Conservation (phyloP, 2,329 filamentous ascomycete species). For the Trichoderma oligosporum region DNA sequence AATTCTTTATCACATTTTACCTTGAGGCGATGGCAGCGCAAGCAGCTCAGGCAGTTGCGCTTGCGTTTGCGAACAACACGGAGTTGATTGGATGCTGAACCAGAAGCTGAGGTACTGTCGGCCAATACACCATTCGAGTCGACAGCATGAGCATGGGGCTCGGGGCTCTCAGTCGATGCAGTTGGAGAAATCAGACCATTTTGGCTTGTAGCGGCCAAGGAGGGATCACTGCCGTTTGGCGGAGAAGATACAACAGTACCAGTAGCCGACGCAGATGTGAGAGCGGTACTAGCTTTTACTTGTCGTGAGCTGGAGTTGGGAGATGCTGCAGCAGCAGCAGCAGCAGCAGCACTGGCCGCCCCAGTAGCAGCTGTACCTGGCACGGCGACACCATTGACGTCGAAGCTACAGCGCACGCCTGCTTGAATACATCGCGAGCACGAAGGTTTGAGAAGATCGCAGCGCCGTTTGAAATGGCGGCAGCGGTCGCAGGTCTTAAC, state of each 20-base stretch:
- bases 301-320: conserved; percentile 5
- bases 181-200: conserved; percentile 31
- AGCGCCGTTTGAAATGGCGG: conserved; percentile 36
- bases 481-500: conserved; percentile 38
- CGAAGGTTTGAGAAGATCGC: conserved; percentile 35
- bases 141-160: conserved; percentile 21
- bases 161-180: conserved; percentile 30
- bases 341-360: conserved; percentile 4
- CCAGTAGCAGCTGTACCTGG: conserved; percentile 19
- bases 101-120: neutral
- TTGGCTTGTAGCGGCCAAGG: neutral
- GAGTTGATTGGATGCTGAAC: conserved; percentile 12
- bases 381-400: conserved; percentile 22
- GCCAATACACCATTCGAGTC: conserved; percentile 17
- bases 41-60: conserved; percentile 36
- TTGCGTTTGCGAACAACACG: conserved; percentile 36
- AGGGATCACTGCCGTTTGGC: neutral
- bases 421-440: conserved; percentile 35
- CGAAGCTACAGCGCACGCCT: conserved; percentile 34
- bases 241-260: conserved; percentile 5
- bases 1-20: conserved; percentile 39
- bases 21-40: conserved; percentile 37
- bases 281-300: neutral
- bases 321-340: conserved; percentile 2
- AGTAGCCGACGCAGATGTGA: neutral